Conservation (phyloP, 768 basidiomycete genomes). For the Serendipita sp. region DNA sequence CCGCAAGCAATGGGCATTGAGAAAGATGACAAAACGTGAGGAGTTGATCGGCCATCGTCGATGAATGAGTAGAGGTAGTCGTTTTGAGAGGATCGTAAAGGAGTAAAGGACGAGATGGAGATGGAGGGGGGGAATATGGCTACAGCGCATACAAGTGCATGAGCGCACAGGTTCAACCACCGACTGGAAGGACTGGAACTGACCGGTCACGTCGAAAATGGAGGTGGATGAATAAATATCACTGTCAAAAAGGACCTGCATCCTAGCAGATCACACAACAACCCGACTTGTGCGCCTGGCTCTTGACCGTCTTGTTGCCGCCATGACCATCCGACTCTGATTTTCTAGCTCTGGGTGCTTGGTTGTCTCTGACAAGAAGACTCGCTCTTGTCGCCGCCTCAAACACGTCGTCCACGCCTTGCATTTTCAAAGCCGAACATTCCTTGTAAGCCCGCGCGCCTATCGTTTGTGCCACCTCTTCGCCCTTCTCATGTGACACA, state of each 20-base stretch:
- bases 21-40: neutral
- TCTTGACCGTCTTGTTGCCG: constrained; percentile 22
- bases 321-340: constrained; percentile 22
- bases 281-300: constrained; percentile 24
- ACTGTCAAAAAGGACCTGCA: neutral
- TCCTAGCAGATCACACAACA: constrained; percentile 55
- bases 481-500: constrained; percentile 66
- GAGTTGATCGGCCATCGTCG: neutral
- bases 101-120: too few species aligned
- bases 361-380: constrained; percentile 69
- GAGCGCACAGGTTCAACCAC: too few species aligned
- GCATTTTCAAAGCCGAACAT: constrained; percentile 76
- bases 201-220: too few species aligned
- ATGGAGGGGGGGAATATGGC: too few species aligned
- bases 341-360: constrained; percentile 24
- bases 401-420: constrained; percentile 93
- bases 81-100: too few species aligned
- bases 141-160: too few species aligned
- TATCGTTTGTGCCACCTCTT: constrained; percentile 65
- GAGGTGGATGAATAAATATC: too few species aligned
- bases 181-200: too few species aligned
- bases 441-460: constrained; percentile 92
- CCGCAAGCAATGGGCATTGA: neutral
- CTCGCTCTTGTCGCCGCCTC: constrained; percentile 93
- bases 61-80: neutral